Conservation (phyloP, 2,329 filamentous ascomycete genomes). For the Clonostachys solani region DNA sequence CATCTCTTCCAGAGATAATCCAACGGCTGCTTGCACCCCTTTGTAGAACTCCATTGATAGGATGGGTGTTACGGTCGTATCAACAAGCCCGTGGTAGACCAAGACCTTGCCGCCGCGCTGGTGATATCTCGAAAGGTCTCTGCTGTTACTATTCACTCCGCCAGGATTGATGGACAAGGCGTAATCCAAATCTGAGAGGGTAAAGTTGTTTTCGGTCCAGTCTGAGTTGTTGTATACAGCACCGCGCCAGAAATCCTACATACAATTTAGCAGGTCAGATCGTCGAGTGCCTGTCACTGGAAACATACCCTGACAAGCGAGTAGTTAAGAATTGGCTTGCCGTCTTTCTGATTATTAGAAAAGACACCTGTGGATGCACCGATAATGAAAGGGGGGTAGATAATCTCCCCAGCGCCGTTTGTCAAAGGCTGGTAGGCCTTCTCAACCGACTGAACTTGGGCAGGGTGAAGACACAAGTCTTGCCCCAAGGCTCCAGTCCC, state of each 20-base stretch:
- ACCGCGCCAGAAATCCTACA: not conserved
- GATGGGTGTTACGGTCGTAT: not conserved
- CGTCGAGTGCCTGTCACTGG: not conserved
- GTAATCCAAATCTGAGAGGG: not conserved
- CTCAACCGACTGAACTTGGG: not conserved
- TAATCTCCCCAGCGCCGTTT: not conserved
- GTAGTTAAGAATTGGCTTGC: not conserved
- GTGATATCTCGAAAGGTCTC: not conserved
- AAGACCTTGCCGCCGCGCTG: not conserved
- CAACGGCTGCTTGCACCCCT: not conserved
- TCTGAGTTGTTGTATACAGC: not conserved
- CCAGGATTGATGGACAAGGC: not conserved
- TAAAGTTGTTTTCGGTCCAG: not conserved
- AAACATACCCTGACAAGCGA: not conserved
- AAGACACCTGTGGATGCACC: not conserved
- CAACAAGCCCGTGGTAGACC: slow-evolving; percentile 1
- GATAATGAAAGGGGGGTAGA: not conserved
- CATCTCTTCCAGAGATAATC: slow-evolving; percentile 13
- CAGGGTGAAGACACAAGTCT: not conserved
- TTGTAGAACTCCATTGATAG: not conserved
- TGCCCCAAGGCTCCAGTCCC: not conserved
- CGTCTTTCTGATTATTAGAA: not conserved
- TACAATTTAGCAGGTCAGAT: not conserved
- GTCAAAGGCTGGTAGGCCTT: not conserved
- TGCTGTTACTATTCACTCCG: not conserved